A percentile compares a stretch with the other conserved stretches of the same genome.
phyloP scores from a whole-genome alignment of 768 basidiomycete genomes.

The Postia placenta region DNA sequence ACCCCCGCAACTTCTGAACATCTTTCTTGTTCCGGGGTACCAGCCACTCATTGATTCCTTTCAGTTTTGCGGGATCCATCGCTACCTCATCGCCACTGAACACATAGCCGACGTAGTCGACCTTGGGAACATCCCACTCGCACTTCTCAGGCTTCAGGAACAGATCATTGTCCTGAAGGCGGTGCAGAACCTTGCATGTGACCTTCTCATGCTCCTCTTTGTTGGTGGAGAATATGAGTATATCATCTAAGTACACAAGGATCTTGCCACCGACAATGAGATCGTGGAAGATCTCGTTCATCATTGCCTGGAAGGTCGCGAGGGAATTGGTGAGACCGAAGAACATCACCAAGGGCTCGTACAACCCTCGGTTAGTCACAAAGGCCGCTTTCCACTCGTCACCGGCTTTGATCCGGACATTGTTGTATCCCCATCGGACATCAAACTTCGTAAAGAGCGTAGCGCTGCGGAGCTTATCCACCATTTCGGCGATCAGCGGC shows the following conservation, averaged over 20 bases:
- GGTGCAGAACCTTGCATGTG: constrained; percentile 12
- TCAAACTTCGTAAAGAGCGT: constrained; percentile 25
- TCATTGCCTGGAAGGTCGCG: constrained; percentile 12
- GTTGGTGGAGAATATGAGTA: constrained; percentile 15
- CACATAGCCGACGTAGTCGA: constrained; percentile 41
- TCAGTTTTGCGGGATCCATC: too few species aligned
- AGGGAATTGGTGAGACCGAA: constrained; percentile 22
- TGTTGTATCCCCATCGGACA: constrained; percentile 28
- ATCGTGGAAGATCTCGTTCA: constrained; percentile 10
- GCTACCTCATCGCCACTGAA: too few species aligned
- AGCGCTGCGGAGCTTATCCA: constrained; percentile 14
- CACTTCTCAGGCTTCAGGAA: constrained; percentile 26
- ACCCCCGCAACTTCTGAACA: too few species aligned
- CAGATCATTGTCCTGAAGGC: constrained; percentile 25
- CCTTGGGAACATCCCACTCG: constrained; percentile 28
- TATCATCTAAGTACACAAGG: constrained; percentile 15
- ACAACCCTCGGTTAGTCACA: too few species aligned
- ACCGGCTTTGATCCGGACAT: constrained; percentile 11
- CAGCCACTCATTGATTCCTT: too few species aligned
- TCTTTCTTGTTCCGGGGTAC: too few species aligned
- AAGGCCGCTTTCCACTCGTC: constrained; percentile 29
- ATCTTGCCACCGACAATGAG: constrained; percentile 19
- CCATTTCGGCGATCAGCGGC: too few species aligned
- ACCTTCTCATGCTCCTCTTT: constrained; percentile 14
- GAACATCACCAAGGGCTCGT: constrained; percentile 29